Conservation (phyloP, 352 stramenopile genomes). For the Globisporangium rhizosaccharum region DNA sequence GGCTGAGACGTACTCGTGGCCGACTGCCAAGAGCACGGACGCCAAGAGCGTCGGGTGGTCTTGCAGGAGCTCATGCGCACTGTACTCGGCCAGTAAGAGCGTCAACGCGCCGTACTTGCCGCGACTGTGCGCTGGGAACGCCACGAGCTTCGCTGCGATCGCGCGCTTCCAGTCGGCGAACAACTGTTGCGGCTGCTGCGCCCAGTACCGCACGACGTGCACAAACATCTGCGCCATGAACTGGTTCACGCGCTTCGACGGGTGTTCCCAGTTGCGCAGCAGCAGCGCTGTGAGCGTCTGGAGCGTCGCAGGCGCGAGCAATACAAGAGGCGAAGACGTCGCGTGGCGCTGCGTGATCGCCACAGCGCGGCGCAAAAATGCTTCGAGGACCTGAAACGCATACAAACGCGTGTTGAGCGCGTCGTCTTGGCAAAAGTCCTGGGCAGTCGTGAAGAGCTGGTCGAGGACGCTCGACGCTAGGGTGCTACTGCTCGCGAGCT, state of each 20-base stretch:
- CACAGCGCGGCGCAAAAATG: slow-evolving; percentile 61
- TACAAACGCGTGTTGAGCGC: slow-evolving; percentile 68
- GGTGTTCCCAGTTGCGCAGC: slow-evolving; percentile 81
- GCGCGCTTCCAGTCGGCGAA: slow-evolving; percentile 45
- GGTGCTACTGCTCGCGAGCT: slow-evolving; percentile 21
- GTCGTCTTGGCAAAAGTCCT: slow-evolving; percentile 50
- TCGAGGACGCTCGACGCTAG: slow-evolving; percentile 33
- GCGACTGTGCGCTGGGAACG: slow-evolving; percentile 52
- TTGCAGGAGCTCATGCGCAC: slow-evolving; percentile 35
- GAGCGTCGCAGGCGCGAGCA: slow-evolving; percentile 31
- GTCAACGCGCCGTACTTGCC: slow-evolving; percentile 64
- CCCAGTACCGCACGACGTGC: slow-evolving; percentile 63
- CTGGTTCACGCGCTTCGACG: slow-evolving; percentile 82
- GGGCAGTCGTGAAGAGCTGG: slow-evolving; percentile 43
- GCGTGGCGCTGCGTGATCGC: slow-evolving; percentile 33
- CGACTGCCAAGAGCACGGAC: slow-evolving; percentile 54
- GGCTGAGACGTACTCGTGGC: slow-evolving; percentile 66
- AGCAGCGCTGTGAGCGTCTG: slow-evolving; percentile 46
- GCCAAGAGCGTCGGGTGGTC: slow-evolving; percentile 44
- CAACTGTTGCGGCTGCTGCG: slow-evolving; percentile 6
- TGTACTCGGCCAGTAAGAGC: slow-evolving; percentile 45
- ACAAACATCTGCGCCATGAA: slow-evolving; percentile 81
- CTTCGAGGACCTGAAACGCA: slow-evolving; percentile 78
- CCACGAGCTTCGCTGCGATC: slow-evolving; percentile 45
- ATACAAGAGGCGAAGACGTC: background rate